These are phyloP conservation scores for Plectosphaerella plurivora DNA, from an alignment of 2,329 filamentous ascomycete species.

Conservation along the genomic window DNA sequence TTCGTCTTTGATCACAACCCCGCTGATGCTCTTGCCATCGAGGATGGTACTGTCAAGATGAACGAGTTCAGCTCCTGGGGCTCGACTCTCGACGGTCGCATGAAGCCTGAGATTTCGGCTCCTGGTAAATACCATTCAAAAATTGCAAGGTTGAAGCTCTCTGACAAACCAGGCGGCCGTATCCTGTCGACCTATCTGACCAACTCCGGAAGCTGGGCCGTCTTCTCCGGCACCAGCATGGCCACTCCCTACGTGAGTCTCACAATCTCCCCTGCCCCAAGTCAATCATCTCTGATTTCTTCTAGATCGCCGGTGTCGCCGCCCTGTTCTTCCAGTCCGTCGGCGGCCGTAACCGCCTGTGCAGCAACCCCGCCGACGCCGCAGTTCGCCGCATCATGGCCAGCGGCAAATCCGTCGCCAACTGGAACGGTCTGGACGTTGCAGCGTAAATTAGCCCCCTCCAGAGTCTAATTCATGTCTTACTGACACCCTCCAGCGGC, in stretches of 20 bases:
- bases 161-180: conserved; percentile 28
- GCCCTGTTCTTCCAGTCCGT: conserved; percentile 18
- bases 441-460: conserved; percentile 5
- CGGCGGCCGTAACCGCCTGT: conserved; percentile 8
- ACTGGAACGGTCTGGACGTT: conserved; percentile 4
- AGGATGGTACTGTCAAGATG: not conserved
- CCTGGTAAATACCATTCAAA: conserved; percentile 29
- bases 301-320: conserved; percentile 30
- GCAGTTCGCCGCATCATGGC: conserved; percentile 1
- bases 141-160: not conserved
- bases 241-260: conserved; percentile 36
- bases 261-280: not conserved
- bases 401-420: conserved; percentile 6
- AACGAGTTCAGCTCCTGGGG: conserved; percentile 55
- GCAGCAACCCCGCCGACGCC: not conserved
- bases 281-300: not conserved
- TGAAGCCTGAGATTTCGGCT: conserved; percentile 50
- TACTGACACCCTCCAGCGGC: not conserved
- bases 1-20: not conserved
- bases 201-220: conserved; percentile 20
- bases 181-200: conserved; percentile 54
- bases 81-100: conserved; percentile 52
- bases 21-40: not conserved
- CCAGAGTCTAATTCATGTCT: not conserved
- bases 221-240: conserved; percentile 58